Evolutionary conservation across 1,284 basidiomycete species (phyloP).

Genomic region (Cystobasidiaceae sp.): DNA sequence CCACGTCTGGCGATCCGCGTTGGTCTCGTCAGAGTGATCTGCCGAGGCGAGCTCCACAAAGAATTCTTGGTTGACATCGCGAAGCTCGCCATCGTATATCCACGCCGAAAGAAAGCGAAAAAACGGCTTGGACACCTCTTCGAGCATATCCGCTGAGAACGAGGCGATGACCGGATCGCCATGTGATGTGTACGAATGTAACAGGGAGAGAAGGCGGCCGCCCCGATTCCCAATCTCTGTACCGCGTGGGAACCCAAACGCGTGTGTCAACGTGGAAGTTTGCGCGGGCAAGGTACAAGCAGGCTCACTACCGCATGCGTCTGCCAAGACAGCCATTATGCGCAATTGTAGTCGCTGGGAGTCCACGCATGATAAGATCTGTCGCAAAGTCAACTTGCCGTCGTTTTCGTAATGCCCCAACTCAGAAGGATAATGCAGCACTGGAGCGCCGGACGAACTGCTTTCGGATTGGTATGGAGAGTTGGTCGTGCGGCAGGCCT

Average conservation of each 20-base stretch:
- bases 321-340: slow-evolving; percentile 94
- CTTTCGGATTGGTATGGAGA: too few relatives aligned
- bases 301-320: slow-evolving; percentile 71
- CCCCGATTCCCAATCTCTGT: too few relatives aligned
- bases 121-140: slow-evolving; percentile 93
- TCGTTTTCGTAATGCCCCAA: too few relatives aligned
- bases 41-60: slow-evolving; percentile 63
- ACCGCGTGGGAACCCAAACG: too few relatives aligned
- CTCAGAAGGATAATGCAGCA: too few relatives aligned
- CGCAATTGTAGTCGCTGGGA: slow-evolving; percentile 89
- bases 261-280: not conserved
- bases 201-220: slow-evolving; percentile 87
- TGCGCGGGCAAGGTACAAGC: slow-evolving; percentile 2
- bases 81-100: slow-evolving; percentile 93
- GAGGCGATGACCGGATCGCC: slow-evolving; percentile 91
- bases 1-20: slow-evolving; percentile 74
- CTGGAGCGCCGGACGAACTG: too few relatives aligned
- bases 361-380: slow-evolving; percentile 90
- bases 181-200: slow-evolving; percentile 92
- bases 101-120: slow-evolving; percentile 88
- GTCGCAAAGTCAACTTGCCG: slow-evolving; percentile 79
- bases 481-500: slow-evolving; percentile 69
- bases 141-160: slow-evolving; percentile 85
- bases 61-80: slow-evolving; percentile 93
- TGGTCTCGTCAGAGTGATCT: slow-evolving; percentile 48